Base-by-base conservation (phyloP, 2,329 filamentous ascomycete species). In the Fusarium nanum region DNA sequence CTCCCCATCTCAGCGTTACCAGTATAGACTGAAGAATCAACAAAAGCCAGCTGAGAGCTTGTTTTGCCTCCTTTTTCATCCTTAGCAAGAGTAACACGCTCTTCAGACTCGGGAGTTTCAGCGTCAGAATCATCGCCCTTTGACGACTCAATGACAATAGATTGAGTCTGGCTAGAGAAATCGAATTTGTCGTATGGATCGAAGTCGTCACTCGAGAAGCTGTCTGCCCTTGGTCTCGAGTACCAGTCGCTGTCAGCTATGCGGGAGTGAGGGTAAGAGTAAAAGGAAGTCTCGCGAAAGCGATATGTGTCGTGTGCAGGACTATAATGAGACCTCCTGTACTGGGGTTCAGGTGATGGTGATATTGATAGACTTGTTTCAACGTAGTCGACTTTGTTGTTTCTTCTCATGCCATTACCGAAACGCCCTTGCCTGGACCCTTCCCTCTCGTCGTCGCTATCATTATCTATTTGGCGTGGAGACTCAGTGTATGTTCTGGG, bases 1-100 rank as follows among this genome's bases (percentile, higher is more conserved):
- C 80, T 80, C 8, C 79, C 77, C 16, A 77, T 73, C 28, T 81
- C 76, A 25, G 77, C 79, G 50, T 79, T 78, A 0, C 82, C 82
- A 1, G 78, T 80, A 44, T 83, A 83, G 9, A 71, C 65, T 2
- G 81, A 82, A 12, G 76, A 70, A 54, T 77, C 78, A 25, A 83
- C 68, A 25, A 69, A 56, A 13, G 73, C 71, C 22, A 73, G 64
- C 34, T 74, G 73, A 42, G 71, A 55, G 18, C 50, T 48, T 20
- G 47, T 60, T 4, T 45, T 50, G 10, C 44, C 53, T 3, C 42
- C 54, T 14, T 48, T 67, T 4, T 69, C 70, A 7, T 72, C 68
- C 30, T 60, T 75, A 5, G 54, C 54, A 11, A 59, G 40, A 16
- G 56, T 37, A 16, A 64, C 30, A 16, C 69, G 73, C 3, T 70